A percentile compares a stretch with the other conserved stretches of the same genome.
Evolutionary conservation across 73 alveolate genomes (phyloP).

Genomic region (Urostyla sp.): DNA sequence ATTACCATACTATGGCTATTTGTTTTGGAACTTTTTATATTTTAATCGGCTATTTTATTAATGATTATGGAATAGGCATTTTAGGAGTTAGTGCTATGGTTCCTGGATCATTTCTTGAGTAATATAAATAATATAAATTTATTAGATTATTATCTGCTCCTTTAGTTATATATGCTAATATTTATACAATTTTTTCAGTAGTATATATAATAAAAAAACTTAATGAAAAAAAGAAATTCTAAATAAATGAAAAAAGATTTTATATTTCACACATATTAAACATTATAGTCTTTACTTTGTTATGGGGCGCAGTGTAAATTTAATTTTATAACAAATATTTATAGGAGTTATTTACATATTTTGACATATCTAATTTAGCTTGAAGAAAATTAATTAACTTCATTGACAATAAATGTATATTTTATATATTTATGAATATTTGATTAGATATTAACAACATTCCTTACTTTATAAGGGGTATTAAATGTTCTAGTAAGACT

Average conservation of each 20-base stretch:
- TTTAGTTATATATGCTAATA: constrained; percentile 10
- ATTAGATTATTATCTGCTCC: constrained; percentile 28
- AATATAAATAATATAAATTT: background rate
- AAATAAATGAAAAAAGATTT: constrained; percentile 7
- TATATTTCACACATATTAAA: constrained; percentile 7
- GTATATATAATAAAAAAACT: background rate
- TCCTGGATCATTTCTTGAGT: constrained; percentile 17
- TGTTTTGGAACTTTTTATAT: background rate
- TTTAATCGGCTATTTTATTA: too few species aligned
- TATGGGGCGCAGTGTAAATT: constrained; percentile 1
- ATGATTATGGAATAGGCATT: constrained; percentile 29
- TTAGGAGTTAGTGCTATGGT: constrained; percentile 48
- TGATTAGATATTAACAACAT: too few species aligned
- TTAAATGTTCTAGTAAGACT: too few species aligned
- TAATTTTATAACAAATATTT: background rate
- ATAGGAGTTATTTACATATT: constrained; percentile 15
- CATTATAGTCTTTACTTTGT: background rate
- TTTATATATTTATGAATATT: background rate
- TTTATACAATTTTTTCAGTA: constrained; percentile 7
- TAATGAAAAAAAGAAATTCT: background rate
- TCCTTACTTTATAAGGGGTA: too few species aligned
- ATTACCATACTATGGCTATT: constrained; percentile 7
- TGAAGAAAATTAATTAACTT: constrained; percentile 8
- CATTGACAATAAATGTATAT: background rate
- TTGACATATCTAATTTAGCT: background rate